Evolutionary conservation across 495 filamentous ascomycete species (phyloP), one percentile per base, ranked within the genome.

Genomic region (Penicillium chermesinum): DNA sequence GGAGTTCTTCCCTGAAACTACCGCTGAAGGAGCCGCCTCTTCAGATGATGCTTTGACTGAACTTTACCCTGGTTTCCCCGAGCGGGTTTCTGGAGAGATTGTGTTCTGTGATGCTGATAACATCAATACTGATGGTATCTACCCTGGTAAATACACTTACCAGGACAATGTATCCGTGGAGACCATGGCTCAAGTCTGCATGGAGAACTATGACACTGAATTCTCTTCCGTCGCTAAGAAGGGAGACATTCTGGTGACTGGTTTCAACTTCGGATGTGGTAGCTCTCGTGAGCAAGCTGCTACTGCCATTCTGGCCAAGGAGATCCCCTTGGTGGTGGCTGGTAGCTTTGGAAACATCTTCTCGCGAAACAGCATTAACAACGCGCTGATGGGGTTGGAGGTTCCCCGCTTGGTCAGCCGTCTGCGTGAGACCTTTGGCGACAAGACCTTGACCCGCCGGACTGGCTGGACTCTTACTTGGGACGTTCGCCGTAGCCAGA

Each of bases 271-370:
- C 54, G 90, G 91, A 21, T 91, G 86, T 53, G 91, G 89, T 2
- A 75, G 65, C 49, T 89, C 83, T 0, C 69, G 91, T 25, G 91
- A 96, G 57, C 91, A 97, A 65, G 89, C 89, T 2, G 89, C 90
- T 0, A 96, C 91, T 0, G 84, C 91, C 1, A 86, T 96, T 44
- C 75, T 95, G 0, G 91, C 91, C 0, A 88, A 86, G 65, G 61
- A 85, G 52, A 94, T 97, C 44, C 86, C 82, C 0, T 74, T 97
- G 0, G 89, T 95, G 10, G 83, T 95, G 0, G 75, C 87, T 0
- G 89, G 88, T 9, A 89, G 84, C 66, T 93, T 96, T 55, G 83
- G 87, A 2, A 96, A 91, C 60, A 96, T 94, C 53, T 96, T 96
- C 62, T 75, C 73, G 50, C 72, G 91, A 6, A 95, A 96, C 67